A percentile compares a stretch with the other conserved stretches of the same genome.
phyloP scores from a whole-genome alignment of 192 early-diverging fungal genomes.

The Lobulomyces angularis region DNA sequence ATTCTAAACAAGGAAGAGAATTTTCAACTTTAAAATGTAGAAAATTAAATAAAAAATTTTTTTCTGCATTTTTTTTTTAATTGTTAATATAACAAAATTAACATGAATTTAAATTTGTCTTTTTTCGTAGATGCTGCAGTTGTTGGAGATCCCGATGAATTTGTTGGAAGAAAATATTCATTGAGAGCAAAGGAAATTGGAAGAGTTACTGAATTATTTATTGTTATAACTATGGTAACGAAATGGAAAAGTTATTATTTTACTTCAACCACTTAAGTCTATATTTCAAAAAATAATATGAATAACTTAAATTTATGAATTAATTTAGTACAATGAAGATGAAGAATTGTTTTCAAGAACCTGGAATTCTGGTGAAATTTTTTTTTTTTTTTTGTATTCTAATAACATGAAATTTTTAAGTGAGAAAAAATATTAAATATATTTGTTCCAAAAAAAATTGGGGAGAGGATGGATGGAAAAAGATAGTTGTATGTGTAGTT shows the following conservation, averaged over 20 bases:
- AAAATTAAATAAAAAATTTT: no score
- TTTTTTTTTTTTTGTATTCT: background rate
- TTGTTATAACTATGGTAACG: slow-evolving; percentile 78
- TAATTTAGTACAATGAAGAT: background rate
- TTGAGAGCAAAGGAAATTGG: slow-evolving; percentile 49
- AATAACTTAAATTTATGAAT: background rate
- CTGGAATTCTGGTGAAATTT: slow-evolving; percentile 3
- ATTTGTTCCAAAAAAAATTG: slow-evolving; percentile 65
- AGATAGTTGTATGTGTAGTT: slow-evolving; percentile 63
- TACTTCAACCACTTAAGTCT: slow-evolving; percentile 1
- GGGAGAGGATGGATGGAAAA: slow-evolving; percentile 71
- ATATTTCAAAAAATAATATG: background rate
- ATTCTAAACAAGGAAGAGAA: no score
- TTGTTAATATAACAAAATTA: no score
- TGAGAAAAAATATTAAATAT: slow-evolving; percentile 68
- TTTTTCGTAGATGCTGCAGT: no score
- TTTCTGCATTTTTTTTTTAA: no score
- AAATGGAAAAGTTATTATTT: slow-evolving; percentile 29
- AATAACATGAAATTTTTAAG: background rate
- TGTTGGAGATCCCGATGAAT: slow-evolving; percentile 50
- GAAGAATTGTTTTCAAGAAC: slow-evolving; percentile 2
- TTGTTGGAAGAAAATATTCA: slow-evolving; percentile 56
- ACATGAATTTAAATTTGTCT: no score
- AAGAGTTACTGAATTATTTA: slow-evolving; percentile 61
- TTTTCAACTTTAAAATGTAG: no score